Base-by-base conservation (phyloP, 768 basidiomycete genomes). In the Boletus edulis region DNA sequence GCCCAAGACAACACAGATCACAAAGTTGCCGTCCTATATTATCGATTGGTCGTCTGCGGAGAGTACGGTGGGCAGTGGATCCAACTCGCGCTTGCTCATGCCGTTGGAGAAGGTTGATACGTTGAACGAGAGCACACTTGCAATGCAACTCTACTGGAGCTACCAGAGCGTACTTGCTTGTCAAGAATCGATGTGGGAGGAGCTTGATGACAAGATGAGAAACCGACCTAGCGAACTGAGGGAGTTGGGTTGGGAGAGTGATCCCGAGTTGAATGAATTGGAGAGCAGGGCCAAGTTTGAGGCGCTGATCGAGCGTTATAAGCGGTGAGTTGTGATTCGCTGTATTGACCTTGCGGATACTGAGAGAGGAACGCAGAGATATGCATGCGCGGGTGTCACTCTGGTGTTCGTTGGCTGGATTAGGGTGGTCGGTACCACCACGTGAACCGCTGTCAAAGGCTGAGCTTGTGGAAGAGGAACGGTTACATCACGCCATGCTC, bases 141-240 rank as follows among this genome's bases (percentile, higher is more conserved):
- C 85, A 0, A 86, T 88, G 84, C 86, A 89, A 53, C 76, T 89
- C 4, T 82, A 86, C 61, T 75, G 78, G 57, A 79, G 82, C n/a
- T 87, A 81, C 56, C 80, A 83, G 59, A 68, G 71, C 18, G 82
- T 89, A 9, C 66, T 86, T 13, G 84, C 83, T 13, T 86, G 84
- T 59, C 81, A 85, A 66, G 87, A 88, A 63, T 81, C 85, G 29
- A 86, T 89, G 85, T 89, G 86, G 86, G 86, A 87, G 57, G 85
- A 86, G 51, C 74, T 89, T 46, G 79, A 80, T 59, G 81, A 84
- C 57, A 78, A 81, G 56, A 76, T 85, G 67, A 74, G 82, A 48
- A 85, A 86, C 60, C 73, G 78, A 51, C 78, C 75, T 44, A 74
- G 76, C 7, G 78, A 82, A 54, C 69, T 88, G 27, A 66, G 72